phyloP scores from a whole-genome alignment of 768 basidiomycete species.

The Termitomyces sp. region DNA sequence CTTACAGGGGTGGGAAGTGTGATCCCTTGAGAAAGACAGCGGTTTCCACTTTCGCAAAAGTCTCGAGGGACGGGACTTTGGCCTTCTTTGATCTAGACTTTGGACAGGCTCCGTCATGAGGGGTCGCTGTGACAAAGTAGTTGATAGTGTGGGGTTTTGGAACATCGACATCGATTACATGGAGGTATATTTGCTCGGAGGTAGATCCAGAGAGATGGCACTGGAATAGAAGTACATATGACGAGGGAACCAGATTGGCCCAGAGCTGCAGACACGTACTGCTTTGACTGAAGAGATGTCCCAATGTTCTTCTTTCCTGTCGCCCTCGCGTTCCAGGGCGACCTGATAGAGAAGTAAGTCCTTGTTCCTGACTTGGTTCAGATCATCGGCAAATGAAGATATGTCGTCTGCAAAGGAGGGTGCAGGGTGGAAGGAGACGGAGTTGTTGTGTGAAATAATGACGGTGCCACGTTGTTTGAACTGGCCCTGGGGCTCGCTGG shows the following conservation, averaged over 20 bases:
- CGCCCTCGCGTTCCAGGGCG: conserved; percentile 48
- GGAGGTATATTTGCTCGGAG: conserved; percentile 53
- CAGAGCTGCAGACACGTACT: conserved; percentile 29
- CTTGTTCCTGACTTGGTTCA: conserved; percentile 27
- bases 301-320: conserved; percentile 41
- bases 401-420: conserved; percentile 43
- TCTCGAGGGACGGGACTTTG: conserved; percentile 21
- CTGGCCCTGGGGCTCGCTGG: conserved; percentile 27
- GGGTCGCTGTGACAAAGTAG: conserved; percentile 64
- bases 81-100: conserved; percentile 21
- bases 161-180: conserved; percentile 34
- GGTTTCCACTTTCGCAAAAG: conserved; percentile 39
- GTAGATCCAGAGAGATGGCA: conserved; percentile 58
- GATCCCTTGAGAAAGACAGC: conserved; percentile 43
- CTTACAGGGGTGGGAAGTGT: conserved; percentile 54
- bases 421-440: conserved; percentile 32
- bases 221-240: conserved; percentile 31
- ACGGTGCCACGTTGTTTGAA: conserved; percentile 40
- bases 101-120: conserved; percentile 67
- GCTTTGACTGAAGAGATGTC: conserved; percentile 57
- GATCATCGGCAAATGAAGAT: conserved; percentile 31
- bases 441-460: conserved; percentile 25
- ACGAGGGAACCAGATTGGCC: conserved; percentile 9
- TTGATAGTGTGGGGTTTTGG: conserved; percentile 59
- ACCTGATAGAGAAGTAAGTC: conserved; percentile 62